Evolutionary conservation across 805 yeast species (phyloP), one percentile per base, ranked within the genome.

Genomic region (Wickerhamiella azymoides): DNA sequence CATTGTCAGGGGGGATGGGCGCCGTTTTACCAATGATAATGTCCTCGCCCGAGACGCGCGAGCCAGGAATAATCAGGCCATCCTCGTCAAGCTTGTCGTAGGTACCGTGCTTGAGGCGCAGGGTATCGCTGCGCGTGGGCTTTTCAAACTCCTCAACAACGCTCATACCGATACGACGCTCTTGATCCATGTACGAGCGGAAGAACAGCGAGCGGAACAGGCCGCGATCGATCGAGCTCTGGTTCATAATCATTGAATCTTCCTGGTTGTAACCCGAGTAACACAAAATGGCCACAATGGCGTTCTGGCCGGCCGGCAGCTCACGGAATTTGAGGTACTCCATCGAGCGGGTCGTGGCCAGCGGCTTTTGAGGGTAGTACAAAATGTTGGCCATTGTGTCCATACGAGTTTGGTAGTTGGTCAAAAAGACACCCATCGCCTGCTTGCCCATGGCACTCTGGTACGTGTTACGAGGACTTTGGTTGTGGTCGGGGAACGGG

Each of bases 401-500:
- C 98, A 92, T 92, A 68, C 98, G 84, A 45, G 89, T 95, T 49
- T 80, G 76, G 64, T 89, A 92, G 61, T 92, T 92, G 4, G 98
- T 92, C 58, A 89, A 73, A 65, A 84, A 89, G 9, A 92, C 97
- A 62, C 98, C 98, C 98, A 92, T 92, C 48, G 98, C 98, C 69
- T 92, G 98, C 67, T 92, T 92, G 77, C 98, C 98, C 98, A 92
- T 92, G 52, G 98, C 98, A 62, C 96, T 88, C 70, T 92, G 98
- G 66, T 92, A 92, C 3, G 98, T 92, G 62, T 92, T 92, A 79
- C 98, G 89, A 50, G 98, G 98, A 50, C 96, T 88, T 71, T 92
- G 98, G 66, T 92, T 92, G 66, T 92, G 99, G 68, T 92, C 98
- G 11, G 99, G 99, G 83, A 92, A 92, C 16, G 99, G 99, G 73